These are phyloP conservation scores for Neostapfia colusana DNA, from an alignment of 176 grass and related monocot species.

Conservation along the genomic window DNA sequence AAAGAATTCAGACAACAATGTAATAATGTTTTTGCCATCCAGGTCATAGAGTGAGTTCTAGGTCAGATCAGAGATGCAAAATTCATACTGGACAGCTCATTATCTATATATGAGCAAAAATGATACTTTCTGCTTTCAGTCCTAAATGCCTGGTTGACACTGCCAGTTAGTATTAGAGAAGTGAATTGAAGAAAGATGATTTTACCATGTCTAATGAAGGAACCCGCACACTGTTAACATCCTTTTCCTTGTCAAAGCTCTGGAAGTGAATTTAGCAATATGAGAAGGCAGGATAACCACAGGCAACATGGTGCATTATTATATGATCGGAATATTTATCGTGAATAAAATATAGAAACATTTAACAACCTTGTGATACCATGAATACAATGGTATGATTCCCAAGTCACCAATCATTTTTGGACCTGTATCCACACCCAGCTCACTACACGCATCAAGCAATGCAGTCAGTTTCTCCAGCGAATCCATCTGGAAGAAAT, in stretches of 20 bases:
- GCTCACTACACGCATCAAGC: conserved; percentile 90
- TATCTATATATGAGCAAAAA: background rate
- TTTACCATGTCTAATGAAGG: conserved; percentile 89
- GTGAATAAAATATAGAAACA: background rate
- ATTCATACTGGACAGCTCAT: background rate
- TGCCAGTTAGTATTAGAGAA: background rate
- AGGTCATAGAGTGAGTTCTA: background rate
- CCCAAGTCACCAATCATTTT: conserved; percentile 74
- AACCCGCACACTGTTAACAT: conserved; percentile 69
- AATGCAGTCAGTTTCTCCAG: conserved; percentile 96
- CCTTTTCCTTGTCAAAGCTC: conserved; percentile 98
- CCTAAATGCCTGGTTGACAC: too few relatives aligned
- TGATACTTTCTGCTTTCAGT: too few relatives aligned
- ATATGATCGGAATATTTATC: conserved; percentile 9
- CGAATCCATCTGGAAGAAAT: conserved; percentile 85
- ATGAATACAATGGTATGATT: conserved; percentile 95
- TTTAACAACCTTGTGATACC: conserved; percentile 88
- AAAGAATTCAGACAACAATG: background rate
- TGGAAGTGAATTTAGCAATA: conserved; percentile 49
- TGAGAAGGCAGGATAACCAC: conserved; percentile 24
- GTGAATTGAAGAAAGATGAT: background rate
- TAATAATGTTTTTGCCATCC: background rate
- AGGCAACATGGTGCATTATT: conserved; percentile 9
- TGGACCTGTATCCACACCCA: conserved; percentile 85
- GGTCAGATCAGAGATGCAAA: conserved; percentile 2